Evolutionary conservation across 805 yeast species (phyloP).

Genomic region (Saturnispora kantuleensis): DNA sequence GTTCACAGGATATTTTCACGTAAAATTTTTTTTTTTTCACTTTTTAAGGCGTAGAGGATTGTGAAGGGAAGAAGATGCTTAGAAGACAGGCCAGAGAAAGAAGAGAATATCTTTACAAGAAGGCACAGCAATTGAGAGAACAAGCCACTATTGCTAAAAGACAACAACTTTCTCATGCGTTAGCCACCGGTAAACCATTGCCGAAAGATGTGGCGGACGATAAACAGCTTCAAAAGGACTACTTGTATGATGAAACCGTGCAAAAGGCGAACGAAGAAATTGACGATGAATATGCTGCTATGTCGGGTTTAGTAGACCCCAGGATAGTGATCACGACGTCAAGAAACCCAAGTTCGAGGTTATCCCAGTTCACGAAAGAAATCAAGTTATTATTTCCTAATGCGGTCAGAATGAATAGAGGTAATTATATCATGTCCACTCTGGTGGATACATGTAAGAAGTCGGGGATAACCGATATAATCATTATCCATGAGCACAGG

Average conservation of each 20-base stretch:
- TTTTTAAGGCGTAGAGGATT: neutral
- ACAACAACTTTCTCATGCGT: constrained; percentile 73
- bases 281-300: constrained; percentile 86
- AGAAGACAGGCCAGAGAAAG: constrained; percentile 95
- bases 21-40: neutral
- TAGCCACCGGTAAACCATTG: constrained; percentile 85
- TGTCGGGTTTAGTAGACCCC: constrained; percentile 86
- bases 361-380: constrained; percentile 90
- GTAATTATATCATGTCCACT: constrained; percentile 79
- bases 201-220: constrained; percentile 91
- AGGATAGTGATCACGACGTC: constrained; percentile 88
- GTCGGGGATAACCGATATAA: constrained; percentile 73
- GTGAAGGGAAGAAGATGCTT: constrained; percentile 36
- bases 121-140: constrained; percentile 85
- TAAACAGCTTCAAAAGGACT: constrained; percentile 67
- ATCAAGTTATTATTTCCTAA: constrained; percentile 84
- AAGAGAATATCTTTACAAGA: constrained; percentile 83
- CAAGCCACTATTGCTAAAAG: constrained; percentile 78
- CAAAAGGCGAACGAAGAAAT: constrained; percentile 34
- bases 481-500: constrained; percentile 89
- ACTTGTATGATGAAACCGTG: constrained; percentile 74
- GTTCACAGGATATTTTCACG: neutral
- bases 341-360: constrained; percentile 76
- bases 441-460: constrained; percentile 71
- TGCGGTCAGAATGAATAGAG: constrained; percentile 82